Evolutionary conservation across 1,139 yeast genomes (phyloP).

Genomic region (Petasospora fabianii): DNA sequence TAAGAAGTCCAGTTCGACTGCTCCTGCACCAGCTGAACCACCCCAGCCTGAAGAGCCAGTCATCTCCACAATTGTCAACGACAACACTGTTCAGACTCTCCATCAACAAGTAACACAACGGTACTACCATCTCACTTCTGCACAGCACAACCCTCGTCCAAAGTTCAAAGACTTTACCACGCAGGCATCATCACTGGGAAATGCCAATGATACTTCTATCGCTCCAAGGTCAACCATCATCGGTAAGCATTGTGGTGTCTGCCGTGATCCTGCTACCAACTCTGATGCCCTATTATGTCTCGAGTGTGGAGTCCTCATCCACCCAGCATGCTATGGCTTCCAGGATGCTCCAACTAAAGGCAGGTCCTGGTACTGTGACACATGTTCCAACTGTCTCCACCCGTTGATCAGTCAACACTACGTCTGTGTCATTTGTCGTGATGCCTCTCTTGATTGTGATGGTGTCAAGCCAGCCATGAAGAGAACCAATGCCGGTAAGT

Average conservation of each 20-base stretch:
- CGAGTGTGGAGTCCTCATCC: constrained; percentile 71
- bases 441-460: constrained; percentile 35
- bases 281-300: constrained; percentile 41
- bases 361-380: constrained; percentile 74
- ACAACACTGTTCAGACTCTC: constrained; percentile 6
- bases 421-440: constrained; percentile 64
- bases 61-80: constrained; percentile 4
- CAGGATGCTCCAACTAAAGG: constrained; percentile 1
- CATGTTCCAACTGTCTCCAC: constrained; percentile 67
- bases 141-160: constrained; percentile 14
- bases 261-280: constrained; percentile 8
- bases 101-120: constrained; percentile 14
- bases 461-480: constrained; percentile 45
- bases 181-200: constrained; percentile 1
- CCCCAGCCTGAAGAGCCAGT: background rate
- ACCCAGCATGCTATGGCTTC: constrained; percentile 67
- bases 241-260: constrained; percentile 18
- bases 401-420: constrained; percentile 59
- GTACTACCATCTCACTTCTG: constrained; percentile 18
- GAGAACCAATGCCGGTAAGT: constrained; percentile 62
- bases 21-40: background rate
- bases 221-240: background rate
- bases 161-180: constrained; percentile 20
- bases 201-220: background rate
- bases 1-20: background rate